Evolutionary conservation across 495 filamentous ascomycete species (phyloP).

Genomic region (Tuber umbilicatum): DNA sequence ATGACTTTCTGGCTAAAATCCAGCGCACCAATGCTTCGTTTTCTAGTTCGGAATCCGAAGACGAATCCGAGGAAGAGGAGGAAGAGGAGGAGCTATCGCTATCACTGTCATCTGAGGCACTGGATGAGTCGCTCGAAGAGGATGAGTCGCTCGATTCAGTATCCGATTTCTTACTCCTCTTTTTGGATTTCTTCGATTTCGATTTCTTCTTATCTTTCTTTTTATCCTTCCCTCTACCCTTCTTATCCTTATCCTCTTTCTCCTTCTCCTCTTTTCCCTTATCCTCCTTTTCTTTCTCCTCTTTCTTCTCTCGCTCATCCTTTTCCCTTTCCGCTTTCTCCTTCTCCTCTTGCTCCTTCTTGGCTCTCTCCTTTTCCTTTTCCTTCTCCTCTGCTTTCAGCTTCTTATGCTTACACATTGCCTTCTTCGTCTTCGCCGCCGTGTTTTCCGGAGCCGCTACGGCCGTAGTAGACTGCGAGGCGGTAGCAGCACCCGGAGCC

Average conservation of each 20-base stretch:
- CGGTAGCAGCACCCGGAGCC: not conserved
- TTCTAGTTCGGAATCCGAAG: constrained; percentile 45
- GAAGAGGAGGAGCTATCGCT: constrained; percentile 26
- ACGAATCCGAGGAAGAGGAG: constrained; percentile 42
- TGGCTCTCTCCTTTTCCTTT: constrained; percentile 42
- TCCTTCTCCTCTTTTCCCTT: constrained; percentile 45
- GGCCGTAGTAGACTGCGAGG: constrained; percentile 5
- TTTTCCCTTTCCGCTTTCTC: constrained; percentile 44
- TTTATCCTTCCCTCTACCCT: constrained; percentile 42
- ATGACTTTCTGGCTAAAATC: constrained; percentile 37
- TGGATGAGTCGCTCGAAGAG: constrained; percentile 17
- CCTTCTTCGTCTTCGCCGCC: constrained; percentile 21
- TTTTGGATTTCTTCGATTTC: constrained; percentile 41
- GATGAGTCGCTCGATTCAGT: constrained; percentile 20
- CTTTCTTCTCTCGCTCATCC: constrained; percentile 36
- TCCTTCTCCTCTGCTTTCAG: constrained; percentile 43
- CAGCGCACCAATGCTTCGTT: constrained; percentile 38
- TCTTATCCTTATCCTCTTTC: constrained; percentile 46
- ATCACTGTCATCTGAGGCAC: constrained; percentile 34
- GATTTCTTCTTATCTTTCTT: constrained; percentile 42
- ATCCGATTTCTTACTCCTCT: constrained; percentile 31
- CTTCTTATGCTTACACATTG: constrained; percentile 39
- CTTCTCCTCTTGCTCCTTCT: constrained; percentile 43
- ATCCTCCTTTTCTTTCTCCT: constrained; percentile 41
- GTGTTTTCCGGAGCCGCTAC: constrained; percentile 13